Percentiles rank a stretch among this genome's conserved stretches.
Evolutionary conservation across 352 stramenopile species (phyloP).

Genomic region (Phytophthora palmivora): DNA sequence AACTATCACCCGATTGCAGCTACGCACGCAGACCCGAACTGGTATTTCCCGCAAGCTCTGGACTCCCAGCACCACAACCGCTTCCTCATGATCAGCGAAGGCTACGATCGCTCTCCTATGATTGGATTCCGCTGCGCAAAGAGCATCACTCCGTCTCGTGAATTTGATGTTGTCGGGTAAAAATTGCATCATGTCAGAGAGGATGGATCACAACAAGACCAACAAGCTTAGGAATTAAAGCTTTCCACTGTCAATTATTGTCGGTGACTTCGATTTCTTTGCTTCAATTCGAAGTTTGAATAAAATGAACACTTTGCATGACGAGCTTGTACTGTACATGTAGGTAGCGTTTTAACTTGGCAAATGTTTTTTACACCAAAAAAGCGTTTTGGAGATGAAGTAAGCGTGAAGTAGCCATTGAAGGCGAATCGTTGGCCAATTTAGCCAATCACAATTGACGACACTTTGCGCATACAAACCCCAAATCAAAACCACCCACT

Average conservation of each 20-base stretch:
- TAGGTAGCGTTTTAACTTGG: too few species aligned
- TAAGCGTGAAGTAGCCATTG: conserved; percentile 3
- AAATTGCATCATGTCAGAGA: neutral
- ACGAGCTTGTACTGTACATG: too few species aligned
- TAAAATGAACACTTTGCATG: too few species aligned
- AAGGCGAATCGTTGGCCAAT: too few species aligned
- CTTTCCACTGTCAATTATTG: too few species aligned
- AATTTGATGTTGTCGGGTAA: conserved; percentile 22
- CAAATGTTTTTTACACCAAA: too few species aligned
- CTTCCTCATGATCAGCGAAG: conserved; percentile 76
- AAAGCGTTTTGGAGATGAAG: too few species aligned
- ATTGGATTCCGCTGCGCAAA: conserved; percentile 81
- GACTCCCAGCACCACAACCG: conserved; percentile 73
- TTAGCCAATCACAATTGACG: conserved; percentile 25
- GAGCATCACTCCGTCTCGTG: conserved; percentile 28
- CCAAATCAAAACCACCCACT: conserved; percentile 25
- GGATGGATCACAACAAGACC: too few species aligned
- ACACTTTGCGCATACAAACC: neutral
- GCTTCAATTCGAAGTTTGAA: too few species aligned
- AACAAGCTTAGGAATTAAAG: too few species aligned
- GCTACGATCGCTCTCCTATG: conserved; percentile 76
- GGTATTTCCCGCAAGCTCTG: conserved; percentile 85
- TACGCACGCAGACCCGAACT: conserved; percentile 79
- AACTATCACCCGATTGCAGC: conserved; percentile 74
- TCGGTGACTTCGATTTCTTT: too few species aligned